phyloP scores from a whole-genome alignment of 106 monocot species.

The Narthecium ossifragum region DNA sequence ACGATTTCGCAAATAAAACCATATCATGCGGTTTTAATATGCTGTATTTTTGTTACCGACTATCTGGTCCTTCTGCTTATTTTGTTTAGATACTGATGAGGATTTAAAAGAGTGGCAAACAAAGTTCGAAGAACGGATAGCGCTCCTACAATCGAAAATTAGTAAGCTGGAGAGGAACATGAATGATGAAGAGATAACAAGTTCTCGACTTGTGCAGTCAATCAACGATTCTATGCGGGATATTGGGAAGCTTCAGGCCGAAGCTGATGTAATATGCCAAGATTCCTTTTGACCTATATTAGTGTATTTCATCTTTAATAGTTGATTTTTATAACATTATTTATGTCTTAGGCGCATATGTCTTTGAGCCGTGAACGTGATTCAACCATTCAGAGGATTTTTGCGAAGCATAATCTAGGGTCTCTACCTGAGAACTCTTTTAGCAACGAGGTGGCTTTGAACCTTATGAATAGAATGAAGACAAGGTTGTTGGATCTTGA shows the following conservation, averaged over 20 bases:
- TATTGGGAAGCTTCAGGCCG: conserved; percentile 86
- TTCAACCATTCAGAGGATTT: conserved; percentile 54
- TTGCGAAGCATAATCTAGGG: conserved; percentile 75
- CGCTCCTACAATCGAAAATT: conserved; percentile 61
- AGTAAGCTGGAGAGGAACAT: conserved; percentile 80
- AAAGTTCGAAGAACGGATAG: conserved; percentile 92
- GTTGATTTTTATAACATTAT: background rate
- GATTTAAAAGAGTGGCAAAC: conserved; percentile 96
- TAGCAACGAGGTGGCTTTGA: conserved; percentile 48
- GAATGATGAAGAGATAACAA: conserved; percentile 62
- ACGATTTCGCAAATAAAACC: too few species aligned
- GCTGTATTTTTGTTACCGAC: too few species aligned
- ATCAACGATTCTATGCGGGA: conserved; percentile 62
- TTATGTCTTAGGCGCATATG: conserved; percentile 57
- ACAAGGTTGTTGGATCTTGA: conserved; percentile 61
- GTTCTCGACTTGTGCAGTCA: conserved; percentile 35
- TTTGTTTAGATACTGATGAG: conserved; percentile 83
- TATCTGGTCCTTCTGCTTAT: too few species aligned
- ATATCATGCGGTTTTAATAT: too few species aligned
- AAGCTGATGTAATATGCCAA: conserved; percentile 64
- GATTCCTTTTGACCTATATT: conserved; percentile 4
- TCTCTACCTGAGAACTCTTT: conserved; percentile 66
- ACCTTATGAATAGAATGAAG: conserved; percentile 51
- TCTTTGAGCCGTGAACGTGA: conserved; percentile 62
- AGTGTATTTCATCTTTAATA: background rate